A percentile compares a stretch with the other conserved stretches of the same genome.
phyloP scores from a whole-genome alignment of 352 stramenopile species.

The Phytophthora sp. region DNA sequence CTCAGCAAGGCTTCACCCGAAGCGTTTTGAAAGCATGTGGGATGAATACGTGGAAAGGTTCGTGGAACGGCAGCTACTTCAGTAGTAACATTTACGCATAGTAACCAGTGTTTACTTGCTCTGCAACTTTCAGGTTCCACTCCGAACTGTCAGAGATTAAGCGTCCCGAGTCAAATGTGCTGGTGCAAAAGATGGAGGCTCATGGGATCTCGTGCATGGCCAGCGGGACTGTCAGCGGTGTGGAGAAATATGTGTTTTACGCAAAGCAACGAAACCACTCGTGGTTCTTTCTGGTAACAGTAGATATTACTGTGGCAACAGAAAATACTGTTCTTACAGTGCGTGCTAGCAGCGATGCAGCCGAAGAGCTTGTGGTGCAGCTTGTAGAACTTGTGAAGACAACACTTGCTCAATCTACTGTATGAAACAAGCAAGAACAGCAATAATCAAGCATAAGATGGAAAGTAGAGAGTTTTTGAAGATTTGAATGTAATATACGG shows the following conservation, averaged over 20 bases:
- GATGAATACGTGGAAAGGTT: constrained; percentile 78
- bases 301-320: constrained; percentile 54
- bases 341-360: constrained; percentile 54
- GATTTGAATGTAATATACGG: constrained; percentile 40
- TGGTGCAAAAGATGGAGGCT: constrained; percentile 54
- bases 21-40: constrained; percentile 81
- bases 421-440: constrained; percentile 2
- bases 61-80: too few relatives aligned
- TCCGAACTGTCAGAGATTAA: constrained; percentile 20
- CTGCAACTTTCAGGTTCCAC: constrained; percentile 33
- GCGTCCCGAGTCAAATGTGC: constrained; percentile 19
- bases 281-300: constrained; percentile 63
- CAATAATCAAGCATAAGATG: not conserved
- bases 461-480: constrained; percentile 10
- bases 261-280: constrained; percentile 50
- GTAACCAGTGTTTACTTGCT: too few relatives aligned
- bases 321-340: constrained; percentile 47
- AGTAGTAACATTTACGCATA: too few relatives aligned
- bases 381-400: constrained; percentile 45
- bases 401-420: constrained; percentile 14
- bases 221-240: constrained; percentile 64
- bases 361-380: constrained; percentile 48
- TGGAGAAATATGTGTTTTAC: constrained; percentile 85
- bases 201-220: constrained; percentile 71
- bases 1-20: constrained; percentile 52